phyloP scores from a whole-genome alignment of 768 basidiomycete species.

The Sporobolomyces roseus region DNA sequence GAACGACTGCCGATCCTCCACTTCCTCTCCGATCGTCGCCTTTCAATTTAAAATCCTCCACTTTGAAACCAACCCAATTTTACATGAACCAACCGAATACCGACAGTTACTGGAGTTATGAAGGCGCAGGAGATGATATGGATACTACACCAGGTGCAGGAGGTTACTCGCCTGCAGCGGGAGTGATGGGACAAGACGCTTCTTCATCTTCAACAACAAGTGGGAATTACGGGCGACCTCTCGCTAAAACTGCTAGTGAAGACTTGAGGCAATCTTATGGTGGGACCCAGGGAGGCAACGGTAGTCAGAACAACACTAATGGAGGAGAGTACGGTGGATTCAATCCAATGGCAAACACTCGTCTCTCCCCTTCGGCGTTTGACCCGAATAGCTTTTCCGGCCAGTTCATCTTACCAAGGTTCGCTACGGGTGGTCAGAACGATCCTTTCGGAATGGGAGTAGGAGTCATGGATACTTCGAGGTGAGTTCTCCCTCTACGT shows the following conservation, averaged over 20 bases:
- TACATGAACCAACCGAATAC: background rate
- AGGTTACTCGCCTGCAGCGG: slow-evolving; percentile 10
- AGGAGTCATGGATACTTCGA: slow-evolving; percentile 17
- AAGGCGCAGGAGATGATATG: slow-evolving; percentile 6
- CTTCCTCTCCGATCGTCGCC: no score
- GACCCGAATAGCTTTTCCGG: slow-evolving; percentile 28
- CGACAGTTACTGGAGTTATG: slow-evolving; percentile 26
- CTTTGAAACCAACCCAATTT: no score
- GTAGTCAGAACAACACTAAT: background rate
- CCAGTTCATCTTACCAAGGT: slow-evolving; percentile 33
- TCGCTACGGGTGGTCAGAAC: slow-evolving; percentile 23
- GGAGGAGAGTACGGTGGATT: slow-evolving; percentile 10
- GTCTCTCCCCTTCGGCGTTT: slow-evolving; percentile 33
- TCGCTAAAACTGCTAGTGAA: slow-evolving; percentile 24
- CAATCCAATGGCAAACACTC: slow-evolving; percentile 35
- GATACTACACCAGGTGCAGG: slow-evolving; percentile 9
- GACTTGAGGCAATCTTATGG: slow-evolving; percentile 23
- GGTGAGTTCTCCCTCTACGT: slow-evolving; percentile 21
- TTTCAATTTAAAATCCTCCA: no score
- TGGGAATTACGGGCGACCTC: slow-evolving; percentile 7
- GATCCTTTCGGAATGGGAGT: slow-evolving; percentile 28
- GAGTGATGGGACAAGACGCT: no score
- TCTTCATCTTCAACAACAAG: background rate
- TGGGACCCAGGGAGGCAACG: no score
- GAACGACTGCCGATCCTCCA: no score